Conservation (phyloP, 768 basidiomycete genomes). For the Sutorius australiensis region DNA sequence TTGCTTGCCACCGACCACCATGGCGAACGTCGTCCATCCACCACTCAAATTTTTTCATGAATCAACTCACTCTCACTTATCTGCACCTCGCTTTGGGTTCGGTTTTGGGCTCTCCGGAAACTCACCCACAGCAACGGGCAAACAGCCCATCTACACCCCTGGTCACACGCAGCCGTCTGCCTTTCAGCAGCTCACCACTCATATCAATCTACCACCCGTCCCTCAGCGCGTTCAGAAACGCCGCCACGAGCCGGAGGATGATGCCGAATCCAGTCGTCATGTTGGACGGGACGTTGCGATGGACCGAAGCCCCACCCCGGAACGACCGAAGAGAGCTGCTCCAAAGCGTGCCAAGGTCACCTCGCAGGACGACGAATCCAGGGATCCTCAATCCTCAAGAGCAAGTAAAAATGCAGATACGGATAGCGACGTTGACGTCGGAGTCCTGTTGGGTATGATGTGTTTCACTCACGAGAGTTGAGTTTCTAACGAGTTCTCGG, state of each 20-base stretch:
- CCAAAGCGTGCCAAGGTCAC: conserved; percentile 56
- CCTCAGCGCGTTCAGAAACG: conserved; percentile 55
- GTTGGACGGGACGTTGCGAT: conserved; percentile 60
- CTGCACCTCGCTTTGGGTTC: conserved; percentile 66
- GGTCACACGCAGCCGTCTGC: conserved; percentile 41
- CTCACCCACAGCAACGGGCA: conserved; percentile 42
- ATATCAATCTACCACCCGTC: conserved; percentile 40
- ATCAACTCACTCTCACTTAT: conserved; percentile 53
- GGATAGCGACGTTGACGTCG: conserved; percentile 61
- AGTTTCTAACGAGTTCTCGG: conserved; percentile 11
- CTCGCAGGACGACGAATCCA: conserved; percentile 26
- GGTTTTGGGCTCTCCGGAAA: conserved; percentile 60
- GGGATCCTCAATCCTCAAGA: conserved; percentile 44
- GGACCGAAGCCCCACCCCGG: conserved; percentile 84
- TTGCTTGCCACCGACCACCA: conserved; percentile 33
- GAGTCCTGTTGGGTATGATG: conserved; percentile 70
- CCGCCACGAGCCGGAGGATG: conserved; percentile 67
- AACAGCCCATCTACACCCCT: conserved; percentile 44
- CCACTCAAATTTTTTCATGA: conserved; percentile 62
- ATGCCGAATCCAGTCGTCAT: conserved; percentile 39
- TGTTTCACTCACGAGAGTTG: background rate
- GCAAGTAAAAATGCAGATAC: conserved; percentile 41
- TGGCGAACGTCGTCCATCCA: conserved; percentile 71
- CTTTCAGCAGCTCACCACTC: conserved; percentile 54
- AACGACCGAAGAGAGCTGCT: conserved; percentile 64